Evolutionary conservation across 2,329 filamentous ascomycete species (phyloP).

Genomic region (Paecilomyces fulvus): DNA sequence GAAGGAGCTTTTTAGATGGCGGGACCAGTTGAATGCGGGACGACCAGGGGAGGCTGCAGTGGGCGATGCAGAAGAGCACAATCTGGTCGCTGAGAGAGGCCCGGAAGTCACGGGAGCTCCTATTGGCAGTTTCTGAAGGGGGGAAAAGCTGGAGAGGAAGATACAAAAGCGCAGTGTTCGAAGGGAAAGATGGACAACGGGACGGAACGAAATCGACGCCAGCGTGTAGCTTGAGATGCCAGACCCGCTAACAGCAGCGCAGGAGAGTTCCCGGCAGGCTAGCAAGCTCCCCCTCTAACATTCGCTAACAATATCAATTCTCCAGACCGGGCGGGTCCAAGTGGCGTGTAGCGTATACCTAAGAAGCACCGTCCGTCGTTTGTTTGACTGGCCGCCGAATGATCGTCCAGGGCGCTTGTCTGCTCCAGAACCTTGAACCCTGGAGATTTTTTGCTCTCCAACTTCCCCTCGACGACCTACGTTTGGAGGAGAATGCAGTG

Average conservation of each 20-base stretch:
- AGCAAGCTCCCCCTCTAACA: not conserved
- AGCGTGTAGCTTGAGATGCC: slow-evolving; percentile 17
- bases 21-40: not conserved
- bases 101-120: not conserved
- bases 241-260: slow-evolving; percentile 17
- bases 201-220: slow-evolving; percentile 13
- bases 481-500: no score
- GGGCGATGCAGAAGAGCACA: not conserved
- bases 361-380: slow-evolving; percentile 4
- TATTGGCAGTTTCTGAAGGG: not conserved
- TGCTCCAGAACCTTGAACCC: not conserved
- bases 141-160: not conserved
- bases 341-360: slow-evolving; percentile 13
- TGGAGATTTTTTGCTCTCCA: not conserved
- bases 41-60: not conserved
- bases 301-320: not conserved
- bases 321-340: slow-evolving; percentile 1
- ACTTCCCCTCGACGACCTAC: not conserved
- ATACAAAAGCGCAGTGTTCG: slow-evolving; percentile 1
- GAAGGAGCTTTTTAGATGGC: not conserved
- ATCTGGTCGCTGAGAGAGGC: not conserved
- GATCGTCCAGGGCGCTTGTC: slow-evolving; percentile 12
- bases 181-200: slow-evolving; percentile 2
- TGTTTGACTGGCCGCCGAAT: slow-evolving; percentile 10
- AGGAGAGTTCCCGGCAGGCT: not conserved